Evolutionary conservation across 2,329 filamentous ascomycete genomes (phyloP), one percentile per base, ranked within the genome.

Genomic region (Sclerotinia glacialis): DNA sequence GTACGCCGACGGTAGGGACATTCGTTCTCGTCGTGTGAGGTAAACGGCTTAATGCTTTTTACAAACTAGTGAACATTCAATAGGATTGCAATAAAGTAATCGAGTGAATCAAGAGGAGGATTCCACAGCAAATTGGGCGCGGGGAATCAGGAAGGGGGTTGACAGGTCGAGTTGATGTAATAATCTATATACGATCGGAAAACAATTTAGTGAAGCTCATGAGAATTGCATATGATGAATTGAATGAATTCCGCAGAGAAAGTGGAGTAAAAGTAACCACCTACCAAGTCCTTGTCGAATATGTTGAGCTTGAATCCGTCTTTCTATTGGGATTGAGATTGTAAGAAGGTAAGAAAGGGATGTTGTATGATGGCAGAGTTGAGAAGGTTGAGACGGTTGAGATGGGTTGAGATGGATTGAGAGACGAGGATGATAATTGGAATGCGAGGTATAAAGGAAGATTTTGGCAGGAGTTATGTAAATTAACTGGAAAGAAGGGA

Each of bases 1-100:
- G 79, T 88, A 85, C 81, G 83, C 78, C 76, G 79, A 74, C 74
- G 83, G 82, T 74, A 83, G 81, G 75, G 80, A 80, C 79, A 81
- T 81, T 72, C 72, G 73, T 71, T 67, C 64, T 46, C 40, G 58
- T 49, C 12, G 26, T 60, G 44, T 34, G 34, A 44, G 47, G 47
- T 50, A 12, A 50, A 49, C 47, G 44, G 54, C 54, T 60, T 46
- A 60, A 52, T 65, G 31, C 64, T 65, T 65, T 65, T 52, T 52
- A 60, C 34, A 40, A 26, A 46, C 23, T n/a, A 52, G 64, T 65
- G 56, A 44, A 65, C 44, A 34, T 28, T 23, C 23, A 50, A 40
- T 46, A 52, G 14, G n/a, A 44, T 31, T n/a, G 34, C 50, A 26
- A 62, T 12, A 62, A 49, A 12, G 49, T 12, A 31, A 64, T 50